A percentile compares a stretch with the other conserved stretches of the same genome.
Conservation (phyloP, 139 green algal species). For the Volvox africanus region DNA sequence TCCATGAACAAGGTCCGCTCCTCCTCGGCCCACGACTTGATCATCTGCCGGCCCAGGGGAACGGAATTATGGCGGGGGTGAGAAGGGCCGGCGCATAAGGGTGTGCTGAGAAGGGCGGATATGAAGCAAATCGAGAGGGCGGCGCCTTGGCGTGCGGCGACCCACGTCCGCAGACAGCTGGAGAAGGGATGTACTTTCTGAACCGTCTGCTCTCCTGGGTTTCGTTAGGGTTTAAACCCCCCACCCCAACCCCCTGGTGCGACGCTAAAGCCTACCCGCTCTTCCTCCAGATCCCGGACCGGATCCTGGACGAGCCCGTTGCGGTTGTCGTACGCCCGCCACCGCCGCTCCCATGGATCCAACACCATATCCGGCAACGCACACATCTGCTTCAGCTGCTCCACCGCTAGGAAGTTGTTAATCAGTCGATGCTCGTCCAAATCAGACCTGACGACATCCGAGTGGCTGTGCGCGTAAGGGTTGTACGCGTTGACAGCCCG, state of each 20-base stretch:
- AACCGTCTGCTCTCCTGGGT: too few relatives aligned
- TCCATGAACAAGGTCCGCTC: constrained; percentile 92
- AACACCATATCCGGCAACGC: constrained; percentile 71
- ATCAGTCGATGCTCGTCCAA: constrained; percentile 85
- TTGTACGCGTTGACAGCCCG: constrained; percentile 12
- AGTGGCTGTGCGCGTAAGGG: constrained; percentile 39
- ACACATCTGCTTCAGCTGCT: constrained; percentile 78
- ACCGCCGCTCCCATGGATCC: constrained; percentile 63
- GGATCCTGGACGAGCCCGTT: constrained; percentile 79
- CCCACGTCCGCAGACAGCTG: too few relatives aligned
- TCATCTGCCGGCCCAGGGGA: constrained; percentile 3
- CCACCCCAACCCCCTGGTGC: too few relatives aligned
- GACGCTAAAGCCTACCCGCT: constrained; percentile 33
- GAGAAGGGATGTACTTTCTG: too few relatives aligned
- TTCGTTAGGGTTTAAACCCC: too few relatives aligned
- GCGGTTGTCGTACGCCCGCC: constrained; percentile 61
- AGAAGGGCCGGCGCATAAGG: not conserved
- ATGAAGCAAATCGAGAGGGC: too few relatives aligned
- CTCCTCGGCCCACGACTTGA: constrained; percentile 77
- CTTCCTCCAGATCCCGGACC: constrained; percentile 60
- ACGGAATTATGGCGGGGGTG: not conserved
- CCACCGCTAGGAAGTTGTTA: constrained; percentile 66
- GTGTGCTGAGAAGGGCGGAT: not conserved
- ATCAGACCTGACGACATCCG: constrained; percentile 53
- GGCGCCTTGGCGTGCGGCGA: too few relatives aligned